A percentile compares a stretch with the other conserved stretches of the same genome.
Evolutionary conservation across 805 yeast genomes (phyloP).

Genomic region (Saccharomycodes ludwigii): DNA sequence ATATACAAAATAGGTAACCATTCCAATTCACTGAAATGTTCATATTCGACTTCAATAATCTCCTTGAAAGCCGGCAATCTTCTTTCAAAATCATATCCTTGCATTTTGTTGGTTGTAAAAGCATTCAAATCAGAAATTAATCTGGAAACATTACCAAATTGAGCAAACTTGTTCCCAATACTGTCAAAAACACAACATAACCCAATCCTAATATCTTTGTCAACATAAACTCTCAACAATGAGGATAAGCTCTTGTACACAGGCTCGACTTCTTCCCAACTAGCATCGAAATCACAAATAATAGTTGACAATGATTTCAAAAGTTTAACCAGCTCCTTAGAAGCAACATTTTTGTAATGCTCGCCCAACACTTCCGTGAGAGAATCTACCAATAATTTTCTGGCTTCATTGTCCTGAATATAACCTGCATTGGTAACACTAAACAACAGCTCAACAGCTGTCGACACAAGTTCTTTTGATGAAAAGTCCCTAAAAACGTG

Average conservation of each 20-base stretch:
- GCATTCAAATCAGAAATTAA: conserved; percentile 62
- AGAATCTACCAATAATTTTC: conserved; percentile 40
- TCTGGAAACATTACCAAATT: conserved; percentile 32
- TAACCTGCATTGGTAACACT: conserved; percentile 45
- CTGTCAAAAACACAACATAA: conserved; percentile 48
- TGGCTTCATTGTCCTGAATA: conserved; percentile 42
- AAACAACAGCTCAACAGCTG: conserved; percentile 38
- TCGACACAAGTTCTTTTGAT: conserved; percentile 34
- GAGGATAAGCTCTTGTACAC: conserved; percentile 41
- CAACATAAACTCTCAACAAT: conserved; percentile 46
- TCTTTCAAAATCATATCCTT: conserved; percentile 68
- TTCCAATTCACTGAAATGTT: conserved; percentile 34
- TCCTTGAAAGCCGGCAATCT: conserved; percentile 49
- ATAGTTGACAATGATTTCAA: conserved; percentile 45
- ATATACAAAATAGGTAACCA: conserved; percentile 75
- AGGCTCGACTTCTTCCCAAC: conserved; percentile 36
- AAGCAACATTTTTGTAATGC: conserved; percentile 38
- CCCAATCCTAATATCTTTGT: conserved; percentile 47
- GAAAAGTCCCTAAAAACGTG: conserved; percentile 28
- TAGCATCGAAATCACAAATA: conserved; percentile 39
- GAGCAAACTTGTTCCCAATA: conserved; percentile 40
- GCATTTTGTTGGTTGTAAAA: conserved; percentile 45
- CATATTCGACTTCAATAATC: conserved; percentile 46
- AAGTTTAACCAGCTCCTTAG: conserved; percentile 42
- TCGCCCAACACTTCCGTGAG: conserved; percentile 50